Percentiles rank a stretch among this genome's conserved stretches.
These are phyloP conservation scores for Trametes cubensis DNA, from an alignment of 768 basidiomycete species.

Conservation along the genomic window DNA sequence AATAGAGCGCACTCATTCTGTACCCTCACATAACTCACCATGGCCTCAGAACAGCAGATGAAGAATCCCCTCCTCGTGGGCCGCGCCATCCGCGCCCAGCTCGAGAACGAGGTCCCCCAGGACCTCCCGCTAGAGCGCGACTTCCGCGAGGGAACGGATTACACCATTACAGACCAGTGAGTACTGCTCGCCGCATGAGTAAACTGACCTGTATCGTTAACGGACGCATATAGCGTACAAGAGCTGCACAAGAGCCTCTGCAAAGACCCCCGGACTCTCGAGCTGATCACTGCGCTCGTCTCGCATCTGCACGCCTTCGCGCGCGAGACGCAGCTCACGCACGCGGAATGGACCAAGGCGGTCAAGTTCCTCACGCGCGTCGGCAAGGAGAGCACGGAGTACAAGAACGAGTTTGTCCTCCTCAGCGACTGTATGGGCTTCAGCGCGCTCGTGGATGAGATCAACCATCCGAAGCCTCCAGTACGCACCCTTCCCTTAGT, in stretches of 20 bases:
- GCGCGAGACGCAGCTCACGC: constrained; percentile 41
- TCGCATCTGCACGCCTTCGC: constrained; percentile 42
- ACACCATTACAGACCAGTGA: constrained; percentile 40
- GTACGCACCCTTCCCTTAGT: constrained; percentile 18
- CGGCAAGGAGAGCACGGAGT: constrained; percentile 43
- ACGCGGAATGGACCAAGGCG: constrained; percentile 41
- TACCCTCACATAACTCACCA: constrained; percentile 4
- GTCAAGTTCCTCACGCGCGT: constrained; percentile 42
- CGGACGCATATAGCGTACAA: constrained; percentile 26
- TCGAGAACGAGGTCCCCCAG: constrained; percentile 36
- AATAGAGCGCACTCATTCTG: neutral
- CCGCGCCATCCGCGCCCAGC: constrained; percentile 40
- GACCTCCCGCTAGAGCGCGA: constrained; percentile 39
- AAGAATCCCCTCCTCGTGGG: constrained; percentile 38
- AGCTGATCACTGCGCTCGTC: constrained; percentile 37
- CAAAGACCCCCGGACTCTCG: constrained; percentile 35
- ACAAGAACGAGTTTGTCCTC: constrained; percentile 45
- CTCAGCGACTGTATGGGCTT: constrained; percentile 43
- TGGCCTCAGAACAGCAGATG: constrained; percentile 38
- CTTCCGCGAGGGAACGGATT: constrained; percentile 37
- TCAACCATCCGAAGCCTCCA: constrained; percentile 38
- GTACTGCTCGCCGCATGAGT: neutral
- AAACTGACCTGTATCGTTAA: neutral
- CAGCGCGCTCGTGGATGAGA: constrained; percentile 42
- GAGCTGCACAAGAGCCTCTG: constrained; percentile 34